Base-by-base conservation (phyloP, 257 asterid genomes). In the Solanum gandarillasii region DNA sequence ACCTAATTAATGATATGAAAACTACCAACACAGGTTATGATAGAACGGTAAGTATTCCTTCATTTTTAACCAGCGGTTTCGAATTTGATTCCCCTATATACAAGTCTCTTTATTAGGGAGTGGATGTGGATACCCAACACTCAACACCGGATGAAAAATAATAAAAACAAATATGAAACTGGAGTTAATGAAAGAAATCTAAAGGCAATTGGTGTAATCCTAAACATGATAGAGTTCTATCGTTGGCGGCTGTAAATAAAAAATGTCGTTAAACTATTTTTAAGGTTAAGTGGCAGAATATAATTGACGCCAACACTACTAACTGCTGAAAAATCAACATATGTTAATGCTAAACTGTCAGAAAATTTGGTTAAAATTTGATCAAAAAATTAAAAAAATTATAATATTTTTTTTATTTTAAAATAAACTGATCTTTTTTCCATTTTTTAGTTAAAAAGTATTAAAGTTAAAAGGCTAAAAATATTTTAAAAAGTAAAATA, bases 41-140 rank as follows among this genome's bases (percentile, higher is more conserved):
- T 32, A 1, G 9, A 34, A 12, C 0, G 10, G 0, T 52, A 52
- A 52, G n/a, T 18, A 55, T 3, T 18, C 2, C 2, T 55, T 18
- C 1, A 55, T 18, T 55, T 3, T 55, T 55, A 55, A 55, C 0
- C 0, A 55, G 0, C 0, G 0, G 0, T 55, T 55, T 55, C 1
- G 0, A 3, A 18, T 55, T 55, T 3, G n/a, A 20, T 6, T 55
- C 4, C 9, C 10, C 9, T 18, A 7, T 0, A 7, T 55, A 55
- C 23, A 46, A 46, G 58, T 46, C 58, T 14, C 58, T 13, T 13
- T 46, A 13, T 0, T 46, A 46, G 58, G 58, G 58, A 46, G 58
- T 13, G 58, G 58, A 46, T 46, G 7, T 46, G 58, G 58, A 0
- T 46, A 46, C 20, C 55, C 18, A 12, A 46, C 55, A 43, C 52